A percentile compares a stretch with the other conserved stretches of the same genome.
These are phyloP conservation scores for Halenospora varia DNA, from an alignment of 495 filamentous ascomycete genomes.

Conservation along the genomic window DNA sequence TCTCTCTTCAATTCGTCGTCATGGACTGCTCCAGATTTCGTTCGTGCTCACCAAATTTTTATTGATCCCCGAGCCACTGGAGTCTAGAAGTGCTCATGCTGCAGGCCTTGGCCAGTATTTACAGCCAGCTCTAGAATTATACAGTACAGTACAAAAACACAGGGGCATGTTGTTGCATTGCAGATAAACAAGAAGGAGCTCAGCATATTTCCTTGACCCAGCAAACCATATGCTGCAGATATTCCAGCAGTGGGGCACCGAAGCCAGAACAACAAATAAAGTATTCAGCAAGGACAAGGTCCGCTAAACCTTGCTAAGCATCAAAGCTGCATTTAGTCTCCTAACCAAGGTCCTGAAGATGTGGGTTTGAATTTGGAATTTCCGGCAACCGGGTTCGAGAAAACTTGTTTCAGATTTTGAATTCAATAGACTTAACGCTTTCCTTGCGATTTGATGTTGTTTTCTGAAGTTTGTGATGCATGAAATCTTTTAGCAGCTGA, in stretches of 20 bases:
- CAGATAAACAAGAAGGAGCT: too few relatives aligned
- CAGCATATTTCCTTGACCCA: too few relatives aligned
- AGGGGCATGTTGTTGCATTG: background rate
- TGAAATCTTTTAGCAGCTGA: background rate
- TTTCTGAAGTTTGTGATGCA: background rate
- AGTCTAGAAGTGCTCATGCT: too few relatives aligned
- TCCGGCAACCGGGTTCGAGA: background rate
- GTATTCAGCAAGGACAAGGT: background rate
- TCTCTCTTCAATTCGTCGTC: too few relatives aligned
- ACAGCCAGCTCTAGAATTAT: too few relatives aligned
- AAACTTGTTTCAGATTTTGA: background rate
- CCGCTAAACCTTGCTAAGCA: background rate
- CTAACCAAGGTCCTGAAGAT: background rate
- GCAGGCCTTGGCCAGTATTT: too few relatives aligned
- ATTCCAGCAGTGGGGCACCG: background rate
- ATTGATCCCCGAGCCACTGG: too few relatives aligned
- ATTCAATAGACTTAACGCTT: background rate
- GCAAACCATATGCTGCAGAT: background rate
- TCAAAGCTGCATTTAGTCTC: background rate
- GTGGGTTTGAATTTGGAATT: background rate
- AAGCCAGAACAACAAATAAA: background rate
- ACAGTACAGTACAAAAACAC: background rate
- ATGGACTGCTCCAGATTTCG: too few relatives aligned
- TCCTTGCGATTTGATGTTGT: background rate
- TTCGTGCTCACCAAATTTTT: too few relatives aligned